Conservation (phyloP, 306 rosid genomes). For the Ormosia semicastrata region DNA sequence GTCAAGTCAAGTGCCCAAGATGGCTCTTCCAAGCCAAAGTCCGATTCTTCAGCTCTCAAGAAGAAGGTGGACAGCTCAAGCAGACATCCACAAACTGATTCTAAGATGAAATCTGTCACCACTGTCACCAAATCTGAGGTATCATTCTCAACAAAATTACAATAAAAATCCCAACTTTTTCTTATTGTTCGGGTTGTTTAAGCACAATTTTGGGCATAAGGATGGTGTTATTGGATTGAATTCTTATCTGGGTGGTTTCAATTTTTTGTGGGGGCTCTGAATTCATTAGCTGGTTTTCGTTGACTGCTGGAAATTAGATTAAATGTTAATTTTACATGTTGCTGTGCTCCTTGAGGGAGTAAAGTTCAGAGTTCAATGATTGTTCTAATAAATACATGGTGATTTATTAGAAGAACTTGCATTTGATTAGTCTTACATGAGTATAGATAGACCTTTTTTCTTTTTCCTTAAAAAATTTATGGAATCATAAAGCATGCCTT, state of each 20-base stretch:
- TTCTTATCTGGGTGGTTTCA: conserved; percentile 19
- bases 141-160: neutral
- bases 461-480: neutral
- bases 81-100: conserved; percentile 41
- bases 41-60: conserved; percentile 39
- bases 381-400: neutral
- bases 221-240: conserved; percentile 6
- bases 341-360: neutral
- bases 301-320: neutral
- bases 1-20: conserved; percentile 45
- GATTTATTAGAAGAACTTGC: conserved; percentile 5
- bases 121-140: conserved; percentile 62
- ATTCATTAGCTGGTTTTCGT: conserved; percentile 25
- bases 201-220: neutral
- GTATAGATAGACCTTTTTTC: neutral
- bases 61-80: conserved; percentile 57
- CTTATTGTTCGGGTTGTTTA: neutral
- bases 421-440: conserved; percentile 20
- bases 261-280: neutral
- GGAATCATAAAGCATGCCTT: neutral
- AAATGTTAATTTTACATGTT: neutral
- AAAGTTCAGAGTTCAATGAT: neutral
- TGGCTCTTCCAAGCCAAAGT: conserved; percentile 57
- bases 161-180: conserved; percentile 14
- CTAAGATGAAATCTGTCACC: conserved; percentile 47